Percentiles rank a stretch among this genome's conserved stretches.
phyloP scores from a whole-genome alignment of 306 rosid genomes.

The Cercis canadensis region DNA sequence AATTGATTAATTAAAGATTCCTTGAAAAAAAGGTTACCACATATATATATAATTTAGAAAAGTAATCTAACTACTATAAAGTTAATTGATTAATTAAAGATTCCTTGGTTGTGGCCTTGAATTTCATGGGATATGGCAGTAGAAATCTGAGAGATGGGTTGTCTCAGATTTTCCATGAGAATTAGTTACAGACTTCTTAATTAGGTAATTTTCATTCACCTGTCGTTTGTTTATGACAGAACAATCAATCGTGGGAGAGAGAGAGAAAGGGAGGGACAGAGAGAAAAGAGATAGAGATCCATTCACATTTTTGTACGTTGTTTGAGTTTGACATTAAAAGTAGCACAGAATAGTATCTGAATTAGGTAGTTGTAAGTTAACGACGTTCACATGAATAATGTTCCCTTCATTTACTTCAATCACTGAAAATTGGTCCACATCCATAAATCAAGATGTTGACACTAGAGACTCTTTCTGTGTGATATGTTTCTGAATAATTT shows the following conservation, averaged over 20 bases:
- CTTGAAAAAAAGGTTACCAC: too few relatives aligned
- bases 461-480: conserved; percentile 45
- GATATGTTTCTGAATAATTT: too few relatives aligned
- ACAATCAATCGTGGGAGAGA: conserved; percentile 46
- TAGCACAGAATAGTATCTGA: conserved; percentile 59
- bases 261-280: conserved; percentile 36
- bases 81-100: too few relatives aligned
- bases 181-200: too few relatives aligned
- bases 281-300: conserved; percentile 42
- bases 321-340: conserved; percentile 62
- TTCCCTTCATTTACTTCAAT: conserved; percentile 91
- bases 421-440: conserved; percentile 78
- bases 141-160: background rate
- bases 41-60: too few relatives aligned
- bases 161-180: background rate
- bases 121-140: background rate
- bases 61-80: too few relatives aligned
- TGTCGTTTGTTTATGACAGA: conserved; percentile 33
- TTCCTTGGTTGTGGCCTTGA: too few relatives aligned
- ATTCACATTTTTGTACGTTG: conserved; percentile 40
- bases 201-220: conserved; percentile 28
- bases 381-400: conserved; percentile 95
- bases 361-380: conserved; percentile 85
- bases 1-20: too few relatives aligned
- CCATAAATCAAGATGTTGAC: conserved; percentile 79